Base-by-base conservation (phyloP, 805 yeast species). In the Wickerhamiella vanderwaltii region DNA sequence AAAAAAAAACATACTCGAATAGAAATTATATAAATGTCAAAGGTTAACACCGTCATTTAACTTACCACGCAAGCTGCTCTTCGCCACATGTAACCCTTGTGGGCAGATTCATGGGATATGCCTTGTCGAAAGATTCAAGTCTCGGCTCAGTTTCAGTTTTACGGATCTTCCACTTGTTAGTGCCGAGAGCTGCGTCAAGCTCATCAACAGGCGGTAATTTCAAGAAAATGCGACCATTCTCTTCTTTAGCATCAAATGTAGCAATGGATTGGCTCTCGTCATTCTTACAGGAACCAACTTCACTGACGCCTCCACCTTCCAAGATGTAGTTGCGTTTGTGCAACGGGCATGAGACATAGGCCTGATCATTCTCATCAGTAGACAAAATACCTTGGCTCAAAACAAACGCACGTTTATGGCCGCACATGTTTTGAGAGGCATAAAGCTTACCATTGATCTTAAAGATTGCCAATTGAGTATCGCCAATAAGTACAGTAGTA, bases 381-480 rank as follows among this genome's bases (percentile, higher is more conserved):
- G 59, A 55, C 11, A 61, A 34, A 16, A 60, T 57, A 33, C 66
- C 66, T 44, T 61, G 64, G 18, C 57, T 53, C 25, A 63, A 46
- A 1, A 61, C 63, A 52, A 63, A 63, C 1, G 67, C 60, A n/a
- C 64, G 49, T 25, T 60, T 57, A 43, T 63, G 65, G n/a, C 63
- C 63, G 48, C 67, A 63, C 65, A 63, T 61, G 46, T 62, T 62
- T 39, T 63, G 67, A 11, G 62, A 60, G n/a, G 64, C 60, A 37
- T 49, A 60, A 6, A 61, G 48, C 42, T 54, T 53, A n/a, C 52
- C 62, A n/a, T 51, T 45, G n/a, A 54, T 45, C 33, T 63, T 46
- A 54, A 60, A 63, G 1, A 63, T 23, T 0, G 67, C 66, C 12
- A 63, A 44, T 45, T 63, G 66, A 1, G 67, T 62, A 38, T 61